Conservation (phyloP, 2,329 filamentous ascomycete species). For the Colletotrichum sp. region DNA sequence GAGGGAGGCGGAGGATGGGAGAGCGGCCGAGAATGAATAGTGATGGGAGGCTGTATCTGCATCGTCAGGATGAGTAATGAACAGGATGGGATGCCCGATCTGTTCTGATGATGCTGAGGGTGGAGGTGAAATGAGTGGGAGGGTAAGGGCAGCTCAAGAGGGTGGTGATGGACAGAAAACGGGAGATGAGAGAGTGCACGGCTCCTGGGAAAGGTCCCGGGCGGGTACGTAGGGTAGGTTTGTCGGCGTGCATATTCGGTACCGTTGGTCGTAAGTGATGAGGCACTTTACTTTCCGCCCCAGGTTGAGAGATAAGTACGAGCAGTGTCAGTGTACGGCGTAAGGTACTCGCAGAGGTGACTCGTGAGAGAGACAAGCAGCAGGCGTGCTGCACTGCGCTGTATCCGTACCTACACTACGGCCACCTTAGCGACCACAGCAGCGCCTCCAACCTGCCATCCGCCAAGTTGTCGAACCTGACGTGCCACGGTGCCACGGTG, state of each 20-base stretch:
- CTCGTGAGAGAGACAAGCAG: not conserved
- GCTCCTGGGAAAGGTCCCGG: not conserved
- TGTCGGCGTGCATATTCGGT: not conserved
- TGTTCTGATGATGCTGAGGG: not conserved
- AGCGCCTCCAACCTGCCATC: conserved; percentile 8
- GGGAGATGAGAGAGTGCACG: not conserved
- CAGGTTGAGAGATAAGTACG: not conserved
- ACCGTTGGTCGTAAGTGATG: not conserved
- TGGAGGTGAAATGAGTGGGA: not conserved
- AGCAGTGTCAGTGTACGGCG: not conserved
- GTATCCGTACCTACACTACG: not conserved
- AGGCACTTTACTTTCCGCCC: not conserved
- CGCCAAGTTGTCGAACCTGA: conserved; percentile 10
- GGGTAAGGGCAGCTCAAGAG: not conserved
- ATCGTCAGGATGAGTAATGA: not conserved
- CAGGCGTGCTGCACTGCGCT: not conserved
- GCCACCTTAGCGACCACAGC: not conserved
- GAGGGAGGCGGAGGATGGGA: not conserved
- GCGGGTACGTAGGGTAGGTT: not conserved
- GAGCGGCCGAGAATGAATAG: not conserved
- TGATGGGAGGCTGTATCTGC: not conserved
- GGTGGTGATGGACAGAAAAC: not conserved
- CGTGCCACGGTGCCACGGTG: conserved; percentile 12
- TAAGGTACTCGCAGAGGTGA: not conserved
- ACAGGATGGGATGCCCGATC: not conserved